phyloP scores from a whole-genome alignment of 495 filamentous ascomycete species.

The Lentithecium fluviatile region DNA sequence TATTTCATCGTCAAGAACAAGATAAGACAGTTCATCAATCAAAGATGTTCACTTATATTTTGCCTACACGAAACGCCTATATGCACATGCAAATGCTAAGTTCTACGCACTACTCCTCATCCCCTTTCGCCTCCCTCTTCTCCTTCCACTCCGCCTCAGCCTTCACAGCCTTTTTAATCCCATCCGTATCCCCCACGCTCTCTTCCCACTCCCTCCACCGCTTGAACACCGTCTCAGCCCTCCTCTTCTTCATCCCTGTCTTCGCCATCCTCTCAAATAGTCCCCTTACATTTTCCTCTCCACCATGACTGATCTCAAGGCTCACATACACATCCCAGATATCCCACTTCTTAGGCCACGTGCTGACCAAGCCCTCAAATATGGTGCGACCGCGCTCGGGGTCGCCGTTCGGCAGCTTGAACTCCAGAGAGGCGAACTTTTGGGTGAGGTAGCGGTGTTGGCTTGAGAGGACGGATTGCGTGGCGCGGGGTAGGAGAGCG shows the following conservation, averaged over 20 bases:
- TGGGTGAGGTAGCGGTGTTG: slow-evolving; percentile 74
- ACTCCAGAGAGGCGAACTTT: slow-evolving; percentile 89
- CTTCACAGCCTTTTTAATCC: slow-evolving; percentile 36
- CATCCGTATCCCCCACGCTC: slow-evolving; percentile 38
- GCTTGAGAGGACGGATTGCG: slow-evolving; percentile 72
- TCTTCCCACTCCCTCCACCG: slow-evolving; percentile 45
- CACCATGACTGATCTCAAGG: slow-evolving; percentile 69
- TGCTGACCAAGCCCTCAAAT: slow-evolving; percentile 81
- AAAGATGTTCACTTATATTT: no score
- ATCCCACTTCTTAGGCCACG: slow-evolving; percentile 84
- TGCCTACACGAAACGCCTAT: no score
- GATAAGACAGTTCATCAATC: no score
- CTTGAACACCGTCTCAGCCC: slow-evolving; percentile 42
- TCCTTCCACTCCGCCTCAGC: slow-evolving; percentile 39
- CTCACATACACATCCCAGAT: slow-evolving; percentile 90
- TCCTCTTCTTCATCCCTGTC: slow-evolving; percentile 54
- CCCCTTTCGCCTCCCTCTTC: slow-evolving; percentile 19
- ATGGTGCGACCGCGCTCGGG: slow-evolving; percentile 90
- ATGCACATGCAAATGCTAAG: no score
- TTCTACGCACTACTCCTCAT: slow-evolving; percentile 10
- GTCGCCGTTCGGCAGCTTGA: slow-evolving; percentile 77
- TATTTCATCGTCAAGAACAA: no score
- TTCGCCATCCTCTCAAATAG: slow-evolving; percentile 77
- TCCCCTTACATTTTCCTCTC: slow-evolving; percentile 64
- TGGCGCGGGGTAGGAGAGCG: slow-evolving; percentile 77